Percentiles rank a stretch among this genome's conserved stretches.
Evolutionary conservation across 495 filamentous ascomycete genomes (phyloP).

Genomic region (Opeltia flavorubescens): DNA sequence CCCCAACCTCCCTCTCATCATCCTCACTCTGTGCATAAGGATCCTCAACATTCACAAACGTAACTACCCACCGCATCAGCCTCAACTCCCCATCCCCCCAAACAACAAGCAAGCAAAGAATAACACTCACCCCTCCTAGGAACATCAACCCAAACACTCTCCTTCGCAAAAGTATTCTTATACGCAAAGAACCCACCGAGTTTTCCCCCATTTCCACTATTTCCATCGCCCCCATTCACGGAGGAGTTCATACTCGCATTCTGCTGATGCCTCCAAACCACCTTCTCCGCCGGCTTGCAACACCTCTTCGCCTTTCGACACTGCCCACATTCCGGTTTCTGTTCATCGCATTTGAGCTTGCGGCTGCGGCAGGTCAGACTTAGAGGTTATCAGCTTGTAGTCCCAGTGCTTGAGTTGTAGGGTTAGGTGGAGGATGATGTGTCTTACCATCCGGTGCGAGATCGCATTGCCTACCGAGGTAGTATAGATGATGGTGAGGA

Average conservation of each 20-base stretch:
- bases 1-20: too few species aligned
- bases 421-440: background rate
- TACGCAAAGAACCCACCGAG: slow-evolving; percentile 57
- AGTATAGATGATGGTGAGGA: too few species aligned
- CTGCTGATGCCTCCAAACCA: slow-evolving; percentile 57
- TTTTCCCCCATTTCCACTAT: slow-evolving; percentile 26
- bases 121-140: slow-evolving; percentile 38
- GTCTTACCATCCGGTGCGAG: slow-evolving; percentile 17
- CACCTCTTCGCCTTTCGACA: slow-evolving; percentile 45
- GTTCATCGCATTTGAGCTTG: slow-evolving; percentile 52
- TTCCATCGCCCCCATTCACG: slow-evolving; percentile 23
- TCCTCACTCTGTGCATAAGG: slow-evolving; percentile 31
- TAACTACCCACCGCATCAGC: slow-evolving; percentile 27
- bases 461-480: slow-evolving; percentile 13
- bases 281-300: slow-evolving; percentile 47
- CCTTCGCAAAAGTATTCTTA: slow-evolving; percentile 50
- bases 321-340: slow-evolving; percentile 42
- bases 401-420: background rate
- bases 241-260: slow-evolving; percentile 59
- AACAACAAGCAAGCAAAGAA: too few species aligned
- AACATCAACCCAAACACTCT: slow-evolving; percentile 49
- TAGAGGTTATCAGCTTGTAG: background rate
- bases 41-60: slow-evolving; percentile 50
- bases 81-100: background rate
- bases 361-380: slow-evolving; percentile 49